phyloP scores from a whole-genome alignment of 2,329 filamentous ascomycete genomes.

The Cladosporium phlei region DNA sequence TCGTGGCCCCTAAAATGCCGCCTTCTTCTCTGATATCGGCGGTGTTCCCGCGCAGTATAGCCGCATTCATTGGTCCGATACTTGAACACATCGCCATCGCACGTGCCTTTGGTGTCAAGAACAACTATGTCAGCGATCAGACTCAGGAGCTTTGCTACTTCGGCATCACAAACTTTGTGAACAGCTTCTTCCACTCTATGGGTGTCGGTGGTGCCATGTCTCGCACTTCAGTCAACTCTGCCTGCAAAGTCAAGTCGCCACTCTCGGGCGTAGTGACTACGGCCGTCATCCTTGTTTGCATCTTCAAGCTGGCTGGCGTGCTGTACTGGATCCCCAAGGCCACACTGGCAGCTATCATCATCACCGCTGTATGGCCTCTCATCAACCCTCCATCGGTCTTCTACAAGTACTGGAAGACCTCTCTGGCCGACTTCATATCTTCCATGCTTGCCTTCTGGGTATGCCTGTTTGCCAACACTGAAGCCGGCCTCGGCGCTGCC shows the following conservation, averaged over 20 bases:
- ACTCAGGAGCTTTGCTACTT: slow-evolving; percentile 63
- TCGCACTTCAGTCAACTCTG: slow-evolving; percentile 62
- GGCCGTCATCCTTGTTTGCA: slow-evolving; percentile 56
- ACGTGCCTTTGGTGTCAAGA: slow-evolving; percentile 58
- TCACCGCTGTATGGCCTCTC: slow-evolving; percentile 59
- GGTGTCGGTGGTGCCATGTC: slow-evolving; percentile 64
- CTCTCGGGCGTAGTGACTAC: slow-evolving; percentile 58
- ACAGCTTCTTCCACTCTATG: slow-evolving; percentile 62
- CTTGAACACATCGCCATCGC: slow-evolving; percentile 63
- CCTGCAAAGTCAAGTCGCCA: slow-evolving; percentile 58
- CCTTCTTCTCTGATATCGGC: slow-evolving; percentile 47
- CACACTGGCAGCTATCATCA: slow-evolving; percentile 61
- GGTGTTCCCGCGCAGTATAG: slow-evolving; percentile 52
- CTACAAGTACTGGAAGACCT: slow-evolving; percentile 61
- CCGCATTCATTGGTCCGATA: slow-evolving; percentile 57
- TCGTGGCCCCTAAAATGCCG: slow-evolving; percentile 48
- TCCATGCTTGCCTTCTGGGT: slow-evolving; percentile 62
- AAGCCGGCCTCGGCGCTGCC: slow-evolving; percentile 55
- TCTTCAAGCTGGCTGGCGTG: slow-evolving; percentile 55
- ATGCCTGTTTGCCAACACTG: slow-evolving; percentile 57
- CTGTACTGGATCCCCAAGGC: slow-evolving; percentile 66
- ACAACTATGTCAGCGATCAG: slow-evolving; percentile 59
- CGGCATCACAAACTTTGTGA: slow-evolving; percentile 45
- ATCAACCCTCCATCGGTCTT: slow-evolving; percentile 56
- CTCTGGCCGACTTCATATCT: slow-evolving; percentile 59